These are phyloP conservation scores for Pythium scleroteichum DNA, from an alignment of 352 stramenopile genomes.

Conservation along the genomic window DNA sequence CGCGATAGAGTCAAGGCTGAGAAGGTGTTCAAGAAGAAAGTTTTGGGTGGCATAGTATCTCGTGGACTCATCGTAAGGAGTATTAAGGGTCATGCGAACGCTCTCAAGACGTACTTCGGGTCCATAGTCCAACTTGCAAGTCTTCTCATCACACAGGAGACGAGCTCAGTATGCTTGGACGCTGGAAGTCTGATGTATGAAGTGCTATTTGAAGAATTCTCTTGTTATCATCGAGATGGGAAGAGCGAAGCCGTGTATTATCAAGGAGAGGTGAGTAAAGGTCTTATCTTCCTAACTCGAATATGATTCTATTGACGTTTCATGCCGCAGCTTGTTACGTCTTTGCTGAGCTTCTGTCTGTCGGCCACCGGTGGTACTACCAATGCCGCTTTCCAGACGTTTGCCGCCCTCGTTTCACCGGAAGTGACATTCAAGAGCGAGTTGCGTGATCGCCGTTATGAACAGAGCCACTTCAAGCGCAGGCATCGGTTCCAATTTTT, in stretches of 20 bases:
- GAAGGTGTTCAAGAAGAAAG: constrained; percentile 47
- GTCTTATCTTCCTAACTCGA: no score
- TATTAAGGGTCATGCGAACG: constrained; percentile 39
- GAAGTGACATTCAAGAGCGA: constrained; percentile 28
- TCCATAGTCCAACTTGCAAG: constrained; percentile 41
- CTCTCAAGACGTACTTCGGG: constrained; percentile 44
- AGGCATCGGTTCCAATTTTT: constrained; percentile 36
- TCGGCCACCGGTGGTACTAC: constrained; percentile 30
- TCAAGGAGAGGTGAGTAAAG: constrained; percentile 51
- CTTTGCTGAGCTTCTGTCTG: constrained; percentile 38
- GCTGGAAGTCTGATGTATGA: constrained; percentile 47
- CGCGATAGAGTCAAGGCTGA: constrained; percentile 42
- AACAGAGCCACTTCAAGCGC: constrained; percentile 26
- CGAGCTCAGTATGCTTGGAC: constrained; percentile 15
- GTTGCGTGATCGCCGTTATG: constrained; percentile 19
- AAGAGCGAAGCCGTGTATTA: constrained; percentile 40
- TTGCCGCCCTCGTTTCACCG: constrained; percentile 34
- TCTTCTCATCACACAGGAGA: constrained; percentile 33
- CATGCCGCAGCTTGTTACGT: constrained; percentile 36
- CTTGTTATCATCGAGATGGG: constrained; percentile 17
- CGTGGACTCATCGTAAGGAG: constrained; percentile 32
- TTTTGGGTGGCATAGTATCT: constrained; percentile 27
- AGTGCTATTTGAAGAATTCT: constrained; percentile 56
- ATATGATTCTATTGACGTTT: background rate
- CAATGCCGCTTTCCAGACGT: constrained; percentile 39